These are phyloP conservation scores for Geoglossum glabrum DNA, from an alignment of 495 filamentous ascomycete species.

Conservation along the genomic window DNA sequence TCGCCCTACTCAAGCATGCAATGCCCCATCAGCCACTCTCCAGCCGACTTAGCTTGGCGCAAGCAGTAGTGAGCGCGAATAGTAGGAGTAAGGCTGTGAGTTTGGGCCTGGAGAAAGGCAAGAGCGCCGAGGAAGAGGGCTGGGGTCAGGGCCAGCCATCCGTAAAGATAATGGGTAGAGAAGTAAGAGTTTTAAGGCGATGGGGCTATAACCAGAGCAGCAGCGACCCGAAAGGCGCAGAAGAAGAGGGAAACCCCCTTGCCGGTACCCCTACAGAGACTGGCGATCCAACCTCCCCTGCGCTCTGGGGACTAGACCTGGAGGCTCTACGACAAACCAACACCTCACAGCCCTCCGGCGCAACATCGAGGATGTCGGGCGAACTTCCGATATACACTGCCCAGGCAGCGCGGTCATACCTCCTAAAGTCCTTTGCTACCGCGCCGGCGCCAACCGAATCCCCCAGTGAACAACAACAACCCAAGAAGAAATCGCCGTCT, in stretches of 20 bases:
- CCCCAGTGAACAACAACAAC: not conserved
- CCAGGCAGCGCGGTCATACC: conserved; percentile 37
- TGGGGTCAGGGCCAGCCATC: conserved; percentile 58
- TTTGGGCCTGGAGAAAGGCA: conserved; percentile 47
- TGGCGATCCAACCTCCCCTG: conserved; percentile 18
- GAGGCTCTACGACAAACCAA: conserved; percentile 36
- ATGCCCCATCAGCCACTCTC: conserved; percentile 73
- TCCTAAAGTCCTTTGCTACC: conserved; percentile 37
- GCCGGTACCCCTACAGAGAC: conserved; percentile 5
- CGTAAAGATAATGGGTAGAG: conserved; percentile 47
- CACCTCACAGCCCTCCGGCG: conserved; percentile 6
- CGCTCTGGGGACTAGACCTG: conserved; percentile 64
- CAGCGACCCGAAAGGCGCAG: conserved; percentile 16
- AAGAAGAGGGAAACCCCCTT: conserved; percentile 12
- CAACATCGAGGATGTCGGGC: conserved; percentile 7
- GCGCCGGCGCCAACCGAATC: not conserved
- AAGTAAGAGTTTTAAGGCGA: conserved; percentile 52
- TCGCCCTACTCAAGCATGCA: conserved; percentile 49
- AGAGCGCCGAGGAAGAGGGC: conserved; percentile 45
- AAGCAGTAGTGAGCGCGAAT: conserved; percentile 62
- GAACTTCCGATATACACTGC: conserved; percentile 45
- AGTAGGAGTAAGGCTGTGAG: conserved; percentile 53
- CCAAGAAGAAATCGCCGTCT: conserved; percentile 13
- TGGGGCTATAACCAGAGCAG: conserved; percentile 39
- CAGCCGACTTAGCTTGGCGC: conserved; percentile 55